Evolutionary conservation across 192 early-diverging fungal species (phyloP), one percentile per base, ranked within the genome.

Genomic region (Backusella mclennaniae): DNA sequence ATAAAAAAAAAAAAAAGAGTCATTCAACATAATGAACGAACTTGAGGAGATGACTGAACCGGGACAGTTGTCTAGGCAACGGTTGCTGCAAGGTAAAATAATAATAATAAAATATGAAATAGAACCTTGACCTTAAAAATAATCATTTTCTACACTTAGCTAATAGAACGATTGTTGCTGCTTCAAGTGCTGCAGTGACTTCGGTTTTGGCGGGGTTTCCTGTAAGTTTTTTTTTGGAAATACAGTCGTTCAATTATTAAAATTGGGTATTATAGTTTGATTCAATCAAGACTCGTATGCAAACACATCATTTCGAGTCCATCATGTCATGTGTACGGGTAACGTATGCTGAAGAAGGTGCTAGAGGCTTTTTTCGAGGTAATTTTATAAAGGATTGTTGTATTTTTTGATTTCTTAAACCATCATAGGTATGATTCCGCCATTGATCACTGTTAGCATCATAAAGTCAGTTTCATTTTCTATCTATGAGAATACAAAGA

Each of bases 281-380:
- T 83, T 94, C 95, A 26, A 85, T 99, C 49, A 99, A 99, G 85
- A 99, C 97, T 19, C 85, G 96, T 67, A 96, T 99, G 95, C 97
- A 99, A 83, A 97, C 96, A 6, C 91, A 94, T 77, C 87, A 91
- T 26, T 99, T 97, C 79, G 85, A 84, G 41, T 93, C 93, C 29
- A 90, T 93, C 23, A 81, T 91, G 76, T 89, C 82, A 12, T 99
- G 97, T 80, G 88, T 96, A 19, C 84, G 85, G 42, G 78, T 85
- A 35, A 96, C 95, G 0, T 93, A 95, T 78, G 77, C 84, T 23
- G 88, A 92, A 7, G 97, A 99, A 77, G 94, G 97, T 12, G 29
- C 95, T 9, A 79, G 87, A 46, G 97, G 97, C 0, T 95, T 96
- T 84, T 99, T 93, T 83, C 84, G 95, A 79, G 97, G 97, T 33